These are phyloP conservation scores for Ogataea henricii DNA, from an alignment of 805 yeast genomes.

Conservation along the genomic window DNA sequence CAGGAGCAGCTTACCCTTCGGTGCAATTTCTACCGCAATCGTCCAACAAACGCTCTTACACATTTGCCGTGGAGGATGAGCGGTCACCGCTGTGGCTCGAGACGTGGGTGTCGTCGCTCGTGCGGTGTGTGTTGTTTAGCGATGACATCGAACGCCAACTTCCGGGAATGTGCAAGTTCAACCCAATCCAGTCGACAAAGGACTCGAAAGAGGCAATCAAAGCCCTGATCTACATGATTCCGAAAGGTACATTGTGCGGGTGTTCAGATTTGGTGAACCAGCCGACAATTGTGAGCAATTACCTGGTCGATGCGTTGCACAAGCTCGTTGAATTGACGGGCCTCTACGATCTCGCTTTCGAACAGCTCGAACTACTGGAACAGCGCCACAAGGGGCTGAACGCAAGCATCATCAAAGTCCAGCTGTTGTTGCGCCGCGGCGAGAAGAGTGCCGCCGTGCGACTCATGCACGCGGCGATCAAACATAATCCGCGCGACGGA, in stretches of 20 bases:
- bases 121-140: slow-evolving; percentile 54
- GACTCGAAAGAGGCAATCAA: slow-evolving; percentile 40
- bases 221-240: slow-evolving; percentile 45
- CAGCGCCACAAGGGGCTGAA: slow-evolving; percentile 17
- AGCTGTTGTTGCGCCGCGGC: slow-evolving; percentile 41
- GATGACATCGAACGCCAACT: slow-evolving; percentile 56
- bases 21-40: slow-evolving; percentile 51
- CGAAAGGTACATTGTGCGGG: slow-evolving; percentile 51
- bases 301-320: slow-evolving; percentile 52
- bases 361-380: slow-evolving; percentile 34
- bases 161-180: slow-evolving; percentile 59
- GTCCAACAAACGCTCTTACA: slow-evolving; percentile 35
- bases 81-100: slow-evolving; percentile 58
- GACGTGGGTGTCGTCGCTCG: slow-evolving; percentile 55
- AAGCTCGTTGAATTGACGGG: slow-evolving; percentile 42
- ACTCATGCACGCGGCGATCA: slow-evolving; percentile 42
- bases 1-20: slow-evolving; percentile 43
- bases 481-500: slow-evolving; percentile 53
- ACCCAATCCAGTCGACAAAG: slow-evolving; percentile 39
- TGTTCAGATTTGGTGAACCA: slow-evolving; percentile 36
- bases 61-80: slow-evolving; percentile 54
- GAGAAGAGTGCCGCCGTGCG: slow-evolving; percentile 51
- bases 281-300: slow-evolving; percentile 46
- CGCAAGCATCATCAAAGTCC: slow-evolving; percentile 42
- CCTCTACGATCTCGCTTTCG: slow-evolving; percentile 42